Conservation (phyloP, 495 filamentous ascomycete genomes). For the Parathielavia hyrcaniae region DNA sequence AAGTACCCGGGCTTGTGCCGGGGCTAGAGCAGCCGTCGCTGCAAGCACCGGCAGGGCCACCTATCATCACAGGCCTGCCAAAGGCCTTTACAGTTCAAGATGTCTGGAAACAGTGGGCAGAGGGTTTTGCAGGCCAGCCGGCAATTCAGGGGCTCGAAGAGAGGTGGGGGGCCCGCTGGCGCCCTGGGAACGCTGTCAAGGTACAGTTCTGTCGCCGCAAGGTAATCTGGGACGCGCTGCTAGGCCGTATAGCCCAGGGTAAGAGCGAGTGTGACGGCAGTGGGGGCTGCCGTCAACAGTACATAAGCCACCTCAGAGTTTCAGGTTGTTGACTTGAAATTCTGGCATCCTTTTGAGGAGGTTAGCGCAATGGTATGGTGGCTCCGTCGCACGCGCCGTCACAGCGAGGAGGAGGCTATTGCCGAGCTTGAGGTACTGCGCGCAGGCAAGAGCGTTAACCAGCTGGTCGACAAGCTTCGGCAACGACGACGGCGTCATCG, state of each 20-base stretch:
- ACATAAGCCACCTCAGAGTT: too few relatives aligned
- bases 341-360: too few relatives aligned
- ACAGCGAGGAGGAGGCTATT: too few relatives aligned
- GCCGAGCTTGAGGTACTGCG: too few relatives aligned
- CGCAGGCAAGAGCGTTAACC: neutral
- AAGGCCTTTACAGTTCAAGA: neutral
- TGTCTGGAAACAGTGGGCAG: neutral
- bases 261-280: neutral
- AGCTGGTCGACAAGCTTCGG: neutral
- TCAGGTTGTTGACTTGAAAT: too few relatives aligned
- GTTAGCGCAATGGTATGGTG: too few relatives aligned
- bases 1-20: neutral
- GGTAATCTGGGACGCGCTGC: neutral
- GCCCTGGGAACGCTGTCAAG: neutral
- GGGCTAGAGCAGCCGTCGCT: neutral
- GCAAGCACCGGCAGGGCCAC: neutral
- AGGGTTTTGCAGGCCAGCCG: too few relatives aligned
- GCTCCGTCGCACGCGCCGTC: too few relatives aligned
- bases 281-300: too few relatives aligned
- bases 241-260: neutral
- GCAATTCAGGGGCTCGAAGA: neutral
- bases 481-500: neutral
- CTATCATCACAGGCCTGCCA: neutral
- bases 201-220: neutral
- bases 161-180: neutral